Evolutionary conservation across 257 asterid species (phyloP).

Genomic region (Nicotiana sylvestris): DNA sequence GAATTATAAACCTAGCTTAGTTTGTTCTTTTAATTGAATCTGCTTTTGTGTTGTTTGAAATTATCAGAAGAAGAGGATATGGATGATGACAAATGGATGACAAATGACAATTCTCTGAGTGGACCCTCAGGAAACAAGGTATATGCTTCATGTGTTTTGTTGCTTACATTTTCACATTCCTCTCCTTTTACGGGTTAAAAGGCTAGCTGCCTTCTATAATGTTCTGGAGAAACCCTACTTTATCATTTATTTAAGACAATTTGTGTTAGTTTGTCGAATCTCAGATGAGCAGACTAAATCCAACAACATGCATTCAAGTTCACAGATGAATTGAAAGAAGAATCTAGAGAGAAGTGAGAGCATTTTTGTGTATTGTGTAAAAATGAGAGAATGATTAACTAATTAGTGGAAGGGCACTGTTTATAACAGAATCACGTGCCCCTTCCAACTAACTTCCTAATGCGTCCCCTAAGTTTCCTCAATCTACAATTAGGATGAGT

Average conservation of each 20-base stretch:
- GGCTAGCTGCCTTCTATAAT: not conserved
- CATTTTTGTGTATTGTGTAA: no score
- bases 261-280: no score
- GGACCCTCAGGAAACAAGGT: conserved; percentile 42
- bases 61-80: conserved; percentile 40
- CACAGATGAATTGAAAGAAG: no score
- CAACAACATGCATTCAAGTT: no score
- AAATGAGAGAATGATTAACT: no score
- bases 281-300: no score
- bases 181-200: not conserved
- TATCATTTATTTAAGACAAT: not conserved
- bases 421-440: no score
- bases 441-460: no score
- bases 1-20: not conserved
- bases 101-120: conserved; percentile 27
- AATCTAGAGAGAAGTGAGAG: no score
- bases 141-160: not conserved
- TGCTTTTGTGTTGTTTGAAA: not conserved
- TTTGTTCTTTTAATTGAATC: not conserved
- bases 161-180: not conserved
- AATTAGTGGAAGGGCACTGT: no score
- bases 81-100: conserved; percentile 34
- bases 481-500: no score
- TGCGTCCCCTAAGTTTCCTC: no score
- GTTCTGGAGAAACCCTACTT: not conserved